Conservation (phyloP, 2,329 filamentous ascomycete species). For the Cercospora sojina region DNA sequence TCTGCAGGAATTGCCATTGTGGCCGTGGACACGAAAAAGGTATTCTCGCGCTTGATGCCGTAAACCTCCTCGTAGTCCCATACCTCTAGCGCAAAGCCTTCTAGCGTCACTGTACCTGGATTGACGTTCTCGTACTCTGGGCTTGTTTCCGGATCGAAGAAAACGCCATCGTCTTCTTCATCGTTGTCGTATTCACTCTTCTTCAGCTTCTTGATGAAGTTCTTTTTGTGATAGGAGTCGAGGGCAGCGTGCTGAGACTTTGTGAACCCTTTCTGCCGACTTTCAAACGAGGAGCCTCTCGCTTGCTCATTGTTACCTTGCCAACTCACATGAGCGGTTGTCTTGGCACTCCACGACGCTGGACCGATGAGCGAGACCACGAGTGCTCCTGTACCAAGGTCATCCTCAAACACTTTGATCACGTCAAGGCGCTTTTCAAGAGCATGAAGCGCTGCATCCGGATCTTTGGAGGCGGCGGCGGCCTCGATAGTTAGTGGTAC, state of each 20-base stretch:
- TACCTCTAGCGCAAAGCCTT: neutral
- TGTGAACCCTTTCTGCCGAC: neutral
- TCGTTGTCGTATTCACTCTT: neutral
- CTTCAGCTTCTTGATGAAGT: neutral
- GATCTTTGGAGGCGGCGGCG: neutral
- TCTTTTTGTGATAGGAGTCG: neutral
- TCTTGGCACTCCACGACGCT: neutral
- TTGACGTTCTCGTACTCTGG: constrained; percentile 2
- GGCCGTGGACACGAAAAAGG: neutral
- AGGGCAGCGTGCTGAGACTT: neutral
- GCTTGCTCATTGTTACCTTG: neutral
- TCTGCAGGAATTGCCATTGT: neutral
- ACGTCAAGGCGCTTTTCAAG: neutral
- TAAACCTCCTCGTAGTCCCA: neutral
- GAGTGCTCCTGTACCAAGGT: neutral
- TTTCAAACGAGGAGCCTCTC: neutral
- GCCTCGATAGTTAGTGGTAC: neutral
- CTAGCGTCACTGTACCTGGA: neutral
- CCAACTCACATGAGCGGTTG: neutral
- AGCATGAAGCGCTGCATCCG: neutral
- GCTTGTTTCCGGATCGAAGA: neutral
- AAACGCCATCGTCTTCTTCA: neutral
- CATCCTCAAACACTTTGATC: neutral
- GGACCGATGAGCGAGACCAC: neutral
- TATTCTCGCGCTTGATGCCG: neutral